Evolutionary conservation across 306 rosid species (phyloP), one percentile per base, ranked within the genome.

Genomic region (Hylodesmum podocarpum): DNA sequence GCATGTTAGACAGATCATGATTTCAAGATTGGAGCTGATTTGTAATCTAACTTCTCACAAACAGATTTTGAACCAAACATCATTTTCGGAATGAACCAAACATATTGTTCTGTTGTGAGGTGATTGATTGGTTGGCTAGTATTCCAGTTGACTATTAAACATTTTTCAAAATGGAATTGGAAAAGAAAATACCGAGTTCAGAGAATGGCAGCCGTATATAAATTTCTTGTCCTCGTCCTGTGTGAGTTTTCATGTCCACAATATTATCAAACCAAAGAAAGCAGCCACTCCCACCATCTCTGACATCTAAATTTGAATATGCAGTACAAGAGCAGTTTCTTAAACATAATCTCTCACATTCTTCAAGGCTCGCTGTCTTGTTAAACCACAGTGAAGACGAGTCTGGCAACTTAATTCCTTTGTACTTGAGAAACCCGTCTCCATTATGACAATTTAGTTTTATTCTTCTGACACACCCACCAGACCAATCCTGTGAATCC

Each of bases 201-300:
- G 44, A 61, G 33, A 37, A 8, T n/a, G 13, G 14, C 6, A 33
- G 27, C 16, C 67, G 24, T 5, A 61, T 61, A 19, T 61, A 33
- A 61, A 61, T 61, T 0, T 16, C 44, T 33, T 61, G 43, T n/a
- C 67, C 75, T 31, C 21, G 47, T 14, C 34, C 64, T 3, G 2
- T 19, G 7, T 70, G 49, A 33, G 22, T 50, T 54, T 34, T 70
- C 24, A 80, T 27, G 63, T 79, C 84, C 66, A 55, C 34, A 54
- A 84, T 57, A 34, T 76, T 8, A 15, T 18, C 51, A 8, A 68
- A 76, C 85, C 87, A 80, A 36, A 80, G 37, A 59, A 77, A 43
- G 44, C 82, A 84, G 14, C 87, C 87, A 65, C 62, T 58, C 1
- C 70, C 66, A 14, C 51, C 46, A 29, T 8, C 36, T 43, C 49